phyloP scores from a whole-genome alignment of 768 basidiomycete species.

The Baorangia bicolor region DNA sequence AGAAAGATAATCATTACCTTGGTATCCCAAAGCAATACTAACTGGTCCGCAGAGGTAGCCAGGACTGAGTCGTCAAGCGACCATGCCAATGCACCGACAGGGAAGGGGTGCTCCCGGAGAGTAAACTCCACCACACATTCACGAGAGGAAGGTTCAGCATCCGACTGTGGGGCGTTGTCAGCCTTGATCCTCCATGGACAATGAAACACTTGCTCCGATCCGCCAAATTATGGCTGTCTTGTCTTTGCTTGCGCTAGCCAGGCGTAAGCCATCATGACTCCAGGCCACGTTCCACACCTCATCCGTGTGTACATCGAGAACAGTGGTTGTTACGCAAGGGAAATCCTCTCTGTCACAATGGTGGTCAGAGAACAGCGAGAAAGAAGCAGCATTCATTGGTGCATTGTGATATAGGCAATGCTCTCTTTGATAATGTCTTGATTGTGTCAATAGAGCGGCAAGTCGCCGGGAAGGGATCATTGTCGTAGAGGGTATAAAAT shows the following conservation, averaged over 20 bases:
- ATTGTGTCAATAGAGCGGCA: slow-evolving; percentile 80
- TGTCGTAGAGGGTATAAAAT: slow-evolving; percentile 82
- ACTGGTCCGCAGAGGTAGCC: slow-evolving; percentile 77
- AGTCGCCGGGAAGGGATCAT: slow-evolving; percentile 95
- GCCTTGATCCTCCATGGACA: not conserved
- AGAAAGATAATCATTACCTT: slow-evolving; percentile 51
- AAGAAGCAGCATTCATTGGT: slow-evolving; percentile 51
- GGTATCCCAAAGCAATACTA: slow-evolving; percentile 87
- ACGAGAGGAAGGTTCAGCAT: slow-evolving; percentile 48
- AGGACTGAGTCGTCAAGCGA: slow-evolving; percentile 85
- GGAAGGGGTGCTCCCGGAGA: slow-evolving; percentile 73
- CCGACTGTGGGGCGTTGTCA: slow-evolving; percentile 35
- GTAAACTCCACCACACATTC: slow-evolving; percentile 60
- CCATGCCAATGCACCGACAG: slow-evolving; percentile 87
- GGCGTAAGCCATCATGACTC: slow-evolving; percentile 82
- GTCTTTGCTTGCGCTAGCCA: slow-evolving; percentile 90
- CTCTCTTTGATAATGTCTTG: slow-evolving; percentile 74
- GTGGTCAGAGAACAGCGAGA: slow-evolving; percentile 89
- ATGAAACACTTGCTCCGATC: slow-evolving; percentile 60
- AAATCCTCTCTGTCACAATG: slow-evolving; percentile 78
- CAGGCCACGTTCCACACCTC: slow-evolving; percentile 97
- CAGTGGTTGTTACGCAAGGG: slow-evolving; percentile 81
- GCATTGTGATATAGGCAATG: slow-evolving; percentile 87
- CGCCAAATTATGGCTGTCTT: slow-evolving; percentile 87
- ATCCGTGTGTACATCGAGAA: slow-evolving; percentile 82